Conservation (phyloP, 2,329 filamentous ascomycete species). For the Coleophoma eucalyptorum region DNA sequence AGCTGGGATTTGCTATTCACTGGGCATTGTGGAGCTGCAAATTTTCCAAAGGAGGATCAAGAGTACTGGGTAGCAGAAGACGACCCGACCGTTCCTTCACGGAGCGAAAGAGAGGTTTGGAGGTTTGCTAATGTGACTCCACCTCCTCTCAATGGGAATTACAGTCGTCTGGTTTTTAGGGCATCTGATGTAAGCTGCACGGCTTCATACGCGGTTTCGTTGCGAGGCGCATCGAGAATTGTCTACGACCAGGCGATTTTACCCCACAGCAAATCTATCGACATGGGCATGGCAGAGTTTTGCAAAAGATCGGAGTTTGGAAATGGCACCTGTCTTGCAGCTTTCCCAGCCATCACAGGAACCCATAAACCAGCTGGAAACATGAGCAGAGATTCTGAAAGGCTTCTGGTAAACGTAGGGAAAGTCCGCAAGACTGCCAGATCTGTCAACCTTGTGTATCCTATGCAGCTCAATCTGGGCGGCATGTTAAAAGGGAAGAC, state of each 20-base stretch:
- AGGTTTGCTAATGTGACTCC: neutral
- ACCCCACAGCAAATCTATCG: neutral
- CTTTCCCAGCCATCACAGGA: neutral
- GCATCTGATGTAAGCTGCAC: neutral
- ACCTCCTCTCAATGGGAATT: neutral
- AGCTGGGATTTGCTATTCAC: slow-evolving; percentile 30
- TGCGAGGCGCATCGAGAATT: neutral
- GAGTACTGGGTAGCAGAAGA: slow-evolving; percentile 12
- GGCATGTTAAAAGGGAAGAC: neutral
- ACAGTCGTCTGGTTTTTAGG: neutral
- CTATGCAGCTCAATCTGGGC: neutral
- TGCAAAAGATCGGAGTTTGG: neutral
- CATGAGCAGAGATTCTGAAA: neutral
- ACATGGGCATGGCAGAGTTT: neutral
- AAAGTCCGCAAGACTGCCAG: neutral
- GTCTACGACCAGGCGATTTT: neutral
- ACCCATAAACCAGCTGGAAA: neutral
- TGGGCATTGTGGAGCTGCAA: slow-evolving; percentile 26
- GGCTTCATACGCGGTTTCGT: neutral
- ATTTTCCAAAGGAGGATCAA: neutral
- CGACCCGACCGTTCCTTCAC: slow-evolving; percentile 13
- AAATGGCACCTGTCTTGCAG: neutral
- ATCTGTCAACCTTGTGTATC: neutral
- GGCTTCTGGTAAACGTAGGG: neutral
- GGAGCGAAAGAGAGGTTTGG: neutral